Conservation (phyloP, 2,329 filamentous ascomycete species). For the Exophiala sideris region DNA sequence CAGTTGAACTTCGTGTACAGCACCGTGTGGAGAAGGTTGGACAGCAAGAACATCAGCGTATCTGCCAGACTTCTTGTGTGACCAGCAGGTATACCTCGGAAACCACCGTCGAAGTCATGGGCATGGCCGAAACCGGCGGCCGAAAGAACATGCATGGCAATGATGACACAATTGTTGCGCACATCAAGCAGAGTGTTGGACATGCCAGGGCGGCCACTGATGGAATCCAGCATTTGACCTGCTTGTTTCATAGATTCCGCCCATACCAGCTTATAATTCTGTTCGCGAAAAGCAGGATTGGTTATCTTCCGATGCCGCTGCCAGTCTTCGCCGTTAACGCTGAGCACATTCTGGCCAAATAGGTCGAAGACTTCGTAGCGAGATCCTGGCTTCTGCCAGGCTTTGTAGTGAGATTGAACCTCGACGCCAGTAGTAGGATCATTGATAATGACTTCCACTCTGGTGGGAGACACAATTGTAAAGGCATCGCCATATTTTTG, state of each 20-base stretch:
- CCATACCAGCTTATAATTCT: slow-evolving; percentile 41
- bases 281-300: slow-evolving; percentile 44
- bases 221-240: slow-evolving; percentile 30
- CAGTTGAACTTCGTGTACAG: slow-evolving; percentile 12
- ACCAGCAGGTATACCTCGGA: slow-evolving; percentile 14
- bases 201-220: not conserved
- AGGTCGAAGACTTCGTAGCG: slow-evolving; percentile 21
- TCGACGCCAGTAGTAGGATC: slow-evolving; percentile 13
- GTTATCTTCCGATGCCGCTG: slow-evolving; percentile 44
- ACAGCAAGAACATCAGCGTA: slow-evolving; percentile 21
- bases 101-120: slow-evolving; percentile 15
- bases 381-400: slow-evolving; percentile 14
- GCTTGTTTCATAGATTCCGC: slow-evolving; percentile 34
- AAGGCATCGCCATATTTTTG: slow-evolving; percentile 14
- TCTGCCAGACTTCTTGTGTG: slow-evolving; percentile 30
- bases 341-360: slow-evolving; percentile 17
- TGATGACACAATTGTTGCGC: slow-evolving; percentile 34
- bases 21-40: slow-evolving; percentile 14
- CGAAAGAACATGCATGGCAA: slow-evolving; percentile 40
- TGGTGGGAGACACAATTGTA: slow-evolving; percentile 10
- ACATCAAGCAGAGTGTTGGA: slow-evolving; percentile 14
- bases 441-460: slow-evolving; percentile 19
- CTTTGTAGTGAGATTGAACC: slow-evolving; percentile 15
- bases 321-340: slow-evolving; percentile 36
- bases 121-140: slow-evolving; percentile 36